phyloP scores from a whole-genome alignment of 257 asterid species.

The Euphrasia confusa region DNA sequence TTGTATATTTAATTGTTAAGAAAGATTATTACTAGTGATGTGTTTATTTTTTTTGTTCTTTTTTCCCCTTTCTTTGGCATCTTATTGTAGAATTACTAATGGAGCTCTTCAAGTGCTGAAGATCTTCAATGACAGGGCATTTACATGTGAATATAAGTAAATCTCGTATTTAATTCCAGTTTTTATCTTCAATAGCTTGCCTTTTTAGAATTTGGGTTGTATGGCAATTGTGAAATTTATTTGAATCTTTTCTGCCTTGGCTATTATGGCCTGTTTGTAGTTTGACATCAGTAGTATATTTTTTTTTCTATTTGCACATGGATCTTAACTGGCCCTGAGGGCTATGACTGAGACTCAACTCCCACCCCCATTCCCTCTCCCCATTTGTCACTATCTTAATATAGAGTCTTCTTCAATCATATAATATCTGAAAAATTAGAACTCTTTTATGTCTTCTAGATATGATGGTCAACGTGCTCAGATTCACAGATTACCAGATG shows the following conservation, averaged over 20 bases:
- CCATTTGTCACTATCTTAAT: constrained; percentile 6
- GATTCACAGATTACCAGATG: constrained; percentile 66
- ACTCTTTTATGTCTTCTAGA: constrained; percentile 37
- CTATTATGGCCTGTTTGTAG: constrained; percentile 17
- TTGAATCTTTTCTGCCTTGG: constrained; percentile 19
- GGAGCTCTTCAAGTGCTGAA: constrained; percentile 69
- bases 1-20: constrained; percentile 15
- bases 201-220: constrained; percentile 8
- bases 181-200: constrained; percentile 3
- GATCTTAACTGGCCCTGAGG: constrained; percentile 17
- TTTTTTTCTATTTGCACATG: background rate
- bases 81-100: constrained; percentile 63
- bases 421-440: constrained; percentile 11
- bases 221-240: constrained; percentile 7
- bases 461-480: constrained; percentile 98
- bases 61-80: constrained; percentile 13
- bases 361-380: background rate
- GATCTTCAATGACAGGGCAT: constrained; percentile 60
- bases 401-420: background rate
- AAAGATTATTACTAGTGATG: constrained; percentile 14
- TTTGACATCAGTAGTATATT: background rate
- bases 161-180: constrained; percentile 17
- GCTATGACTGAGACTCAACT: background rate
- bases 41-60: constrained; percentile 8
- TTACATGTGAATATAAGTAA: constrained; percentile 88